A percentile compares a stretch with the other conserved stretches of the same genome.
Evolutionary conservation across 1,284 basidiomycete genomes (phyloP).

Genomic region (Moniliella sp.): DNA sequence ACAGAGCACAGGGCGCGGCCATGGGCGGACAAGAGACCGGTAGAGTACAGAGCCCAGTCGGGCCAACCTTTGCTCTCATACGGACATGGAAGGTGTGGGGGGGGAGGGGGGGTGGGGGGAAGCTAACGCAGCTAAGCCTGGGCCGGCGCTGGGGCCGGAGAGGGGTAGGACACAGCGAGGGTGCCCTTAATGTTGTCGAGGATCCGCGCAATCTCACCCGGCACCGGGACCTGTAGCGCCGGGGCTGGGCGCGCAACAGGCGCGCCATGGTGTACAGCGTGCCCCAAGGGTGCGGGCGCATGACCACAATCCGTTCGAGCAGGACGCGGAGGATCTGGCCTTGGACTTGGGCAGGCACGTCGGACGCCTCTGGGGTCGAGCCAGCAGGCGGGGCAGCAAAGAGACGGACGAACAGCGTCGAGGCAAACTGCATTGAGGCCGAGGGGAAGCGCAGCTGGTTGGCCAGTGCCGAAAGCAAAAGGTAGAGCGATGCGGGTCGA

Average conservation of each 20-base stretch:
- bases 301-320: slow-evolving; percentile 73
- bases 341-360: slow-evolving; percentile 44
- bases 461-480: slow-evolving; percentile 67
- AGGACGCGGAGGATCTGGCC: slow-evolving; percentile 79
- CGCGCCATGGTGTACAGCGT: slow-evolving; percentile 80
- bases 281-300: slow-evolving; percentile 88
- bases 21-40: too few relatives aligned
- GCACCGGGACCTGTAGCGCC: slow-evolving; percentile 14
- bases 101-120: too few relatives aligned
- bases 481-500: slow-evolving; percentile 47
- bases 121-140: too few relatives aligned
- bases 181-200: slow-evolving; percentile 29
- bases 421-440: slow-evolving; percentile 55
- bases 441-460: slow-evolving; percentile 57
- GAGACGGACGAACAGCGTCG: slow-evolving; percentile 61
- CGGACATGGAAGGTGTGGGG: too few relatives aligned
- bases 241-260: slow-evolving; percentile 39
- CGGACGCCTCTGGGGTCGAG: too few relatives aligned
- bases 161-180: too few relatives aligned
- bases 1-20: too few relatives aligned
- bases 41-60: too few relatives aligned
- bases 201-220: slow-evolving; percentile 25
- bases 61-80: too few relatives aligned
- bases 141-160: too few relatives aligned
- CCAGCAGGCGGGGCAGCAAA: slow-evolving; percentile 50